phyloP scores from a whole-genome alignment of 345 rosid genomes.

The Gossypium australe region DNA sequence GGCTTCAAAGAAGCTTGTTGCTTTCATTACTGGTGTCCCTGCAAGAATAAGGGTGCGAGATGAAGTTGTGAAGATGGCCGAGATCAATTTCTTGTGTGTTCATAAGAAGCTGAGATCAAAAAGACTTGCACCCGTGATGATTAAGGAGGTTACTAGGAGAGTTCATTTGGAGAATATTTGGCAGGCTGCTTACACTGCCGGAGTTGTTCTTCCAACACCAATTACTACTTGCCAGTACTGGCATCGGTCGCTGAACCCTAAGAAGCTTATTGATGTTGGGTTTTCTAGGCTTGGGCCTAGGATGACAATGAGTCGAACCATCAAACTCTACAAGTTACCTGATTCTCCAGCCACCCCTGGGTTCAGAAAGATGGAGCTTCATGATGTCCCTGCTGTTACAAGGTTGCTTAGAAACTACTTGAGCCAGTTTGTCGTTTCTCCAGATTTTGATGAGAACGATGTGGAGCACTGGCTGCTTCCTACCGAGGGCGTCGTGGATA shows the following conservation, averaged over 20 bases:
- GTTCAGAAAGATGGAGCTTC: constrained; percentile 79
- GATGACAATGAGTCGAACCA: constrained; percentile 96
- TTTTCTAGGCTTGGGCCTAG: constrained; percentile 87
- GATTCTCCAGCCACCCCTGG: constrained; percentile 77
- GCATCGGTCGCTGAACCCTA: constrained; percentile 95
- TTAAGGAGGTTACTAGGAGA: constrained; percentile 91
- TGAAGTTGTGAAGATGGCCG: constrained; percentile 81
- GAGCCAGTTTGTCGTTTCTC: constrained; percentile 69
- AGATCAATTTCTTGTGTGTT: constrained; percentile 91
- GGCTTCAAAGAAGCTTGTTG: constrained; percentile 75
- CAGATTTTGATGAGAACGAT: constrained; percentile 81
- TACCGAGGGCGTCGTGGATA: constrained; percentile 65
- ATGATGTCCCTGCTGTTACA: constrained; percentile 86
- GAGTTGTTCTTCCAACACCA: constrained; percentile 89
- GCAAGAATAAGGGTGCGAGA: constrained; percentile 79
- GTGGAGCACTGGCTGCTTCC: constrained; percentile 98
- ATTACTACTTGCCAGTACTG: constrained; percentile 85
- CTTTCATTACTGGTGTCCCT: constrained; percentile 85
- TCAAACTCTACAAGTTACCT: constrained; percentile 77
- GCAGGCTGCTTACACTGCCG: constrained; percentile 98
- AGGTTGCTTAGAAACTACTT: constrained; percentile 69
- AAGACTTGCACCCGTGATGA: constrained; percentile 95
- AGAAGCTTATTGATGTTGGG: constrained; percentile 95
- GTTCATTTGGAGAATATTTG: constrained; percentile 88
- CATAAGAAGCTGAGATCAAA: constrained; percentile 93